Conservation (phyloP, 768 basidiomycete genomes). For the Chlorophyllum brunneum region DNA sequence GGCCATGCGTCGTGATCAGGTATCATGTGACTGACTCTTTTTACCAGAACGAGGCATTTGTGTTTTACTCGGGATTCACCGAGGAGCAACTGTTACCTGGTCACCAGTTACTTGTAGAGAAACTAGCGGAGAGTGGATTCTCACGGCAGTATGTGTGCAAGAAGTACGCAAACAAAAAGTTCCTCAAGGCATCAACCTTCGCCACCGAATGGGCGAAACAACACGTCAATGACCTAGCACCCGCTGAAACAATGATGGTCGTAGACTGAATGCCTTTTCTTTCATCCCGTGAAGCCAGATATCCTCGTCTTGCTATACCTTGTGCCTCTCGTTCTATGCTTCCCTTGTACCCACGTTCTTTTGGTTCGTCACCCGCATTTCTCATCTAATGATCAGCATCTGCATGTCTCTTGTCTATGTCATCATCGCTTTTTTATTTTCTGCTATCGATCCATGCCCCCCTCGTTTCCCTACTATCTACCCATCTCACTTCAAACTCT, state of each 20-base stretch:
- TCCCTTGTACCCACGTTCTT: slow-evolving; percentile 4
- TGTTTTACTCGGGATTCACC: slow-evolving; percentile 89
- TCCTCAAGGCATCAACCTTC: slow-evolving; percentile 85
- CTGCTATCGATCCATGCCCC: slow-evolving; percentile 13
- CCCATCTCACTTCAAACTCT: slow-evolving; percentile 3
- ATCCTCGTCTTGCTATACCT: slow-evolving; percentile 8
- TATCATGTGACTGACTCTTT: slow-evolving; percentile 34
- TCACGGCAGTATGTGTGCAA: slow-evolving; percentile 84
- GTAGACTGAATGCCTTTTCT: slow-evolving; percentile 29
- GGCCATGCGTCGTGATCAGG: slow-evolving; percentile 14
- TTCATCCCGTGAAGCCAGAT: slow-evolving; percentile 1
- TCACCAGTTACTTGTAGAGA: slow-evolving; percentile 77
- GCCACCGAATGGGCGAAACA: slow-evolving; percentile 72
- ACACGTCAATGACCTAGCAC: slow-evolving; percentile 35
- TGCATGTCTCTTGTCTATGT: slow-evolving; percentile 15
- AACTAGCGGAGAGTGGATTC: slow-evolving; percentile 77
- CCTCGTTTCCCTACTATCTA: slow-evolving; percentile 1
- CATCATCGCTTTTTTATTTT: slow-evolving; percentile 12
- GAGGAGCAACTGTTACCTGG: slow-evolving; percentile 85
- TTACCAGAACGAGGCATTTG: slow-evolving; percentile 79
- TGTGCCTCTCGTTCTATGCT: slow-evolving; percentile 1
- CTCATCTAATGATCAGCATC: slow-evolving; percentile 14
- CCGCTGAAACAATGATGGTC: slow-evolving; percentile 42
- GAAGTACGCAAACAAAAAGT: slow-evolving; percentile 98
- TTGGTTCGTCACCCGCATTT: slow-evolving; percentile 12